Evolutionary conservation across 139 green algal species (phyloP).

Genomic region (Micractinium conductrix): DNA sequence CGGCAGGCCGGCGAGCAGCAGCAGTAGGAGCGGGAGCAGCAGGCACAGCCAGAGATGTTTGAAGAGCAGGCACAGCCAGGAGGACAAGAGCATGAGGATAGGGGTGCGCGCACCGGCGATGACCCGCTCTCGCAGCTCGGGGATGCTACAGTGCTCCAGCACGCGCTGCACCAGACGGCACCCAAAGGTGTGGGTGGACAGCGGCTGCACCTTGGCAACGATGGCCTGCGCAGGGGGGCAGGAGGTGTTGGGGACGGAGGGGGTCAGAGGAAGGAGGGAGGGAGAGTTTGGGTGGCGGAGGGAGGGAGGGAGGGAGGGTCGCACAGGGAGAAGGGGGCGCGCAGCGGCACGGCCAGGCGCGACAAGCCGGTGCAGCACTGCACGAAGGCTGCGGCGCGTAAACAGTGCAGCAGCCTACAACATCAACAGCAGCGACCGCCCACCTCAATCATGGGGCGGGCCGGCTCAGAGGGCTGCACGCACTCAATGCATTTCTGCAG

Average conservation of each 20-base stretch:
- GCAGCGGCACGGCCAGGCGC: not conserved
- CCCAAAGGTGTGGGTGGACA: conserved; percentile 90
- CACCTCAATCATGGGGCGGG: conserved; percentile 58
- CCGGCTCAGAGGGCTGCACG: conserved; percentile 67
- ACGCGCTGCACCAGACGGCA: conserved; percentile 96
- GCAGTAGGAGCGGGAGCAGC: too few relatives aligned
- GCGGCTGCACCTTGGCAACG: conserved; percentile 68
- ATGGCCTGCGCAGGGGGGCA: conserved; percentile 71
- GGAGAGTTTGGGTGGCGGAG: not conserved
- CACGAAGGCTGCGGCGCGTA: not conserved
- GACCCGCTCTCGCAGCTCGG: not conserved
- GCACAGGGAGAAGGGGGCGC: not conserved
- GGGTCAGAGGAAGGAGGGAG: not conserved
- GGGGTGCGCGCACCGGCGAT: not conserved
- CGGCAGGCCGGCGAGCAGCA: too few relatives aligned
- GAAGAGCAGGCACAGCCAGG: too few relatives aligned
- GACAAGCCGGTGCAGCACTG: not conserved
- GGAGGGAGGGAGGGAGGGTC: not conserved
- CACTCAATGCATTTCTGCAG: conserved; percentile 85
- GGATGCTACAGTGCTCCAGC: conserved; percentile 83
- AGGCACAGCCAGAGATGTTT: too few relatives aligned
- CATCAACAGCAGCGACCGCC: too few relatives aligned
- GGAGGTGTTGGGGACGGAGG: too few relatives aligned
- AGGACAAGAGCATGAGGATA: too few relatives aligned
- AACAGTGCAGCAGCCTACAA: too few relatives aligned